Conservation (phyloP, 164 flowering plant species). For the Pachysandra terminalis region DNA sequence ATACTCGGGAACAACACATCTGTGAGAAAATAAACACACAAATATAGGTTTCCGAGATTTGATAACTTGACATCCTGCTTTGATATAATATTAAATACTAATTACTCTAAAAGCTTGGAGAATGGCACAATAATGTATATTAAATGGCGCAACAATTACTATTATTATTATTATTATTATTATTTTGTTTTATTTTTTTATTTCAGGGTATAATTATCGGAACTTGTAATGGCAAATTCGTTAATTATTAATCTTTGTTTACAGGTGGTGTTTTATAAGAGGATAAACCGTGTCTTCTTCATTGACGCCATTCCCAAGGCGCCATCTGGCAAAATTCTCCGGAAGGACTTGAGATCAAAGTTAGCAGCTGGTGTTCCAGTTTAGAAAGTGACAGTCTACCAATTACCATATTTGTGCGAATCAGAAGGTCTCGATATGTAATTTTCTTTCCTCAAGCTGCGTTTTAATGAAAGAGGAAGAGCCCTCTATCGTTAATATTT, state of each 20-base stretch:
- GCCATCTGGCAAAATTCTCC: constrained; percentile 75
- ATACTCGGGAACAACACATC: too few relatives aligned
- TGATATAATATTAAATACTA: too few relatives aligned
- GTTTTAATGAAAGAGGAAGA: not conserved
- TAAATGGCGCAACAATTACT: too few relatives aligned
- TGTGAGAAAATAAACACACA: too few relatives aligned
- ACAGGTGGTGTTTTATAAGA: constrained; percentile 85
- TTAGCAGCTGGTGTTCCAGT: constrained; percentile 41
- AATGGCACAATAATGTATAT: too few relatives aligned
- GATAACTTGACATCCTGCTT: too few relatives aligned
- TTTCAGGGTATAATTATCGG: not conserved
- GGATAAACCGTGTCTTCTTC: constrained; percentile 60
- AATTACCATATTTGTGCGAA: not conserved
- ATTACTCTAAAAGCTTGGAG: too few relatives aligned
- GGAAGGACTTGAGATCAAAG: constrained; percentile 66
- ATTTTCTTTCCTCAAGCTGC: constrained; percentile 1
- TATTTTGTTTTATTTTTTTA: too few relatives aligned
- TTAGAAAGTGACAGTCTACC: not conserved
- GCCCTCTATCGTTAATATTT: not conserved
- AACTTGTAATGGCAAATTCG: too few relatives aligned
- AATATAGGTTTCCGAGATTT: too few relatives aligned
- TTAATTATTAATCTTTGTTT: not conserved
- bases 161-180: too few relatives aligned
- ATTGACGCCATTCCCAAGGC: constrained; percentile 61
- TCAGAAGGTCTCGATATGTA: not conserved